A percentile compares a stretch with the other conserved stretches of the same genome.
Conservation (phyloP, 495 filamentous ascomycete species). For the Penicillium samsonianum region DNA sequence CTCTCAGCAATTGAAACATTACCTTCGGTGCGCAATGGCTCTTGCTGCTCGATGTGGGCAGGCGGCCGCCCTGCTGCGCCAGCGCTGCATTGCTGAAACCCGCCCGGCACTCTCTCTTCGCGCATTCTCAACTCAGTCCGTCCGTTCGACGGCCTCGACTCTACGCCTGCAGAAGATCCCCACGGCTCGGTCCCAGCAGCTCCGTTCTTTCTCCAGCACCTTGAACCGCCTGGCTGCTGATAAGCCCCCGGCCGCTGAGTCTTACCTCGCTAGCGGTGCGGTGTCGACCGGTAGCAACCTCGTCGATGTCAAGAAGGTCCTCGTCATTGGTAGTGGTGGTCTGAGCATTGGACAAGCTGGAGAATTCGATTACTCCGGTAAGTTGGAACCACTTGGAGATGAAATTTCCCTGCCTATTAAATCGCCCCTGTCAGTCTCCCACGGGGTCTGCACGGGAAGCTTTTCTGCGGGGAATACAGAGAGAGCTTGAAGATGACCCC, state of each 20-base stretch:
- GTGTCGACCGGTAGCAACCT: slow-evolving; percentile 70
- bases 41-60: slow-evolving; percentile 54
- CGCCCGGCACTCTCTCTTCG: slow-evolving; percentile 44
- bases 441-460: slow-evolving; percentile 9
- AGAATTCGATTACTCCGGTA: slow-evolving; percentile 98
- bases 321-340: slow-evolving; percentile 91
- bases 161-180: slow-evolving; percentile 45
- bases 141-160: slow-evolving; percentile 37
- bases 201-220: slow-evolving; percentile 48
- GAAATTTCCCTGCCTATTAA: not conserved
- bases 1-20: slow-evolving; percentile 30
- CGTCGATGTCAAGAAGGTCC: slow-evolving; percentile 93
- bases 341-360: slow-evolving; percentile 96
- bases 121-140: slow-evolving; percentile 43
- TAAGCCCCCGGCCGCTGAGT: slow-evolving; percentile 77
- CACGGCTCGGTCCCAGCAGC: slow-evolving; percentile 45
- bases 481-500: not conserved
- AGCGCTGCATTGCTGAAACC: slow-evolving; percentile 47
- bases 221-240: slow-evolving; percentile 49
- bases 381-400: slow-evolving; percentile 17
- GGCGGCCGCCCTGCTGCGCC: slow-evolving; percentile 48
- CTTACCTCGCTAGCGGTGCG: slow-evolving; percentile 83
- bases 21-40: slow-evolving; percentile 46
- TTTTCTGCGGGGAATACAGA: slow-evolving; percentile 14
- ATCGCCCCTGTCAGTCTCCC: not conserved